phyloP scores from a whole-genome alignment of 805 yeast species.

The Ascoidea tarda region DNA sequence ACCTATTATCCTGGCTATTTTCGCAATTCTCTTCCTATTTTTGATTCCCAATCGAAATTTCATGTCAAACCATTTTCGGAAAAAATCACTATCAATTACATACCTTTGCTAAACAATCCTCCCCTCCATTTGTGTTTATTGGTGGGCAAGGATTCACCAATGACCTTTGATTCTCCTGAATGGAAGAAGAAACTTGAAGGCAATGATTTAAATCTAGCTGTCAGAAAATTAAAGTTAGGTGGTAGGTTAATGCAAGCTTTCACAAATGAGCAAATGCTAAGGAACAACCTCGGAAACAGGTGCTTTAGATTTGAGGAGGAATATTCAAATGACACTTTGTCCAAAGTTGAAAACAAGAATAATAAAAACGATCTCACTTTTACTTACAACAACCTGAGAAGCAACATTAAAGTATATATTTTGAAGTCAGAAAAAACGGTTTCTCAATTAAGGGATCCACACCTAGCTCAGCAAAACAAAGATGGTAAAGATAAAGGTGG shows the following conservation, averaged over 20 bases:
- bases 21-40: conserved; percentile 18
- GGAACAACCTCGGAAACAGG: conserved; percentile 66
- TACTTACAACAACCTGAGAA: conserved; percentile 18
- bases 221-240: conserved; percentile 62
- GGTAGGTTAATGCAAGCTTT: conserved; percentile 84
- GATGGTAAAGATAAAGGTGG: conserved; percentile 64
- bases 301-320: conserved; percentile 67
- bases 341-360: conserved; percentile 24
- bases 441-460: conserved; percentile 59
- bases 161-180: conserved; percentile 54
- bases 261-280: conserved; percentile 79
- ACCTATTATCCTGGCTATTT: conserved; percentile 27
- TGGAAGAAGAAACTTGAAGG: conserved; percentile 37
- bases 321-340: conserved; percentile 36
- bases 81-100: conserved; percentile 27
- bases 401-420: conserved; percentile 67
- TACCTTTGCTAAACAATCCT: conserved; percentile 47
- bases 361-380: conserved; percentile 9
- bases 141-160: conserved; percentile 63
- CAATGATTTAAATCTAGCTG: conserved; percentile 55
- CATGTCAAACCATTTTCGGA: conserved; percentile 5
- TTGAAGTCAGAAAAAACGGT: conserved; percentile 52
- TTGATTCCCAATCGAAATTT: conserved; percentile 1
- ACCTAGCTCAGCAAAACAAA: conserved; percentile 77
- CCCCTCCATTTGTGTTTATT: conserved; percentile 74